Base-by-base conservation (phyloP, 371 early-diverging fungal species). In the Mucor mucedo region DNA sequence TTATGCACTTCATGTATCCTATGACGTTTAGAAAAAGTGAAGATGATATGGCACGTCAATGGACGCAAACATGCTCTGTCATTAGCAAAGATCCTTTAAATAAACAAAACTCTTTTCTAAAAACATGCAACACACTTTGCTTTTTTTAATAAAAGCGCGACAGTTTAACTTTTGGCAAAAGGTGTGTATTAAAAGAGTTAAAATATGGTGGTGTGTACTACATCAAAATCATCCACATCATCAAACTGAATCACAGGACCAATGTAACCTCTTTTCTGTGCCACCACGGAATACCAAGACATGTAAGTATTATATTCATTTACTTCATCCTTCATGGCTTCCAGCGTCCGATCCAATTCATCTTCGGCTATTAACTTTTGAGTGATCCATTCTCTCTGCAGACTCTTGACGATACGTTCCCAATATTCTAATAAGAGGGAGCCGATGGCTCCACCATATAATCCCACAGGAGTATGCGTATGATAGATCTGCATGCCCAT, bases 211-310 rank as follows among this genome's bases (percentile, higher is more conserved):
- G 70, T 70, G 47, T 58, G 56, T 41, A 70, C 59, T 16, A 29
- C 50, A 47, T 62, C 66, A 58, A 50, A 65, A 45, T 70, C 72
- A 29, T 71, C 68, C 5, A 71, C 72, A 62, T 79, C 79, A 57
- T 73, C 74, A 64, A 79, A 69, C 27, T 63, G 73, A 57, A 79
- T 74, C 14, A 60, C 60, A 38, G 79, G 79, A 14, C 79, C 79
- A 16, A 53, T 69, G 53, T 79, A 79, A 7, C 79, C 79, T 55
- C 68, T 72, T 59, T 79, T 79, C 69, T 72, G 70, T n/a, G 79
- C 79, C 4, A 76, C 72, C 2, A 79, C 79, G 16, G 76, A 76
- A 42, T 79, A 79, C 79, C 79, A 79, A 9, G 79, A 76, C 79
- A 79, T 79, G 39, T 79, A 76, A 5, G 79, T 79, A 21, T 76